Base-by-base conservation (phyloP, 2,329 filamentous ascomycete species). In the Claviceps spartinae region DNA sequence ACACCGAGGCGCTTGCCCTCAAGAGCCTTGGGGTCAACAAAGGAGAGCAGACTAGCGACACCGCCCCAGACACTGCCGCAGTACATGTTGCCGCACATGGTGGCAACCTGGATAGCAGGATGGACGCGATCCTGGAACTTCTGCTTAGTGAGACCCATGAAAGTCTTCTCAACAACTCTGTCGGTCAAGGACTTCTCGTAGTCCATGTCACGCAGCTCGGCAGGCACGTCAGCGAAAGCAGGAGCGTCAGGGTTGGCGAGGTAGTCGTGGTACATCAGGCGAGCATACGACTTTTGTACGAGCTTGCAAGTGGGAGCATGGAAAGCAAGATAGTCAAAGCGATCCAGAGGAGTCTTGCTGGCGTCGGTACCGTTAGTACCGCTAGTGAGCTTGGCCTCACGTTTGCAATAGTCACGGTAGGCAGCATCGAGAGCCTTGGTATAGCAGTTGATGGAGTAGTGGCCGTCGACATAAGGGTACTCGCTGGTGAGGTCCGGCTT, bases 401-500 rank as follows among this genome's bases (percentile, higher is more conserved):
- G 83, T 68, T 81, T 81, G 70, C 76, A 81, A 75, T 90, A 93
- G 57, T 83, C 85, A 65, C 83, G 82, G 76, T 93, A 93, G 69
- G 86, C 84, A 52, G 80, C 79, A 65, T 91, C 86, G 26, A 91
- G 81, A 49, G 86, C 86, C 73, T 86, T 79, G 57, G 77, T 86
- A 72, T 91, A 91, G 78, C 86, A 91, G 69, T 74, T 84, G 67
- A 89, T 69, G 48, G 86, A 91, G 77, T 82, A 89, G 69, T 90
- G 86, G 55, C 86, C 86, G 62, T 91, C 86, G 54, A 91, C 86
- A 64, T 87, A 83, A 57, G 86, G 86, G 73, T 91, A 91, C 72
- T 91, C 86, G 78, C 83, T 88, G 63, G 86, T 86, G 59, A 91
- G 75, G 69, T 91, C 86, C 63, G 86, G 86, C 82, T 91, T 91